Percentiles rank a stretch among this genome's conserved stretches.
These are phyloP conservation scores for Suillus cothurnatus DNA, from an alignment of 768 basidiomycete species.

Conservation along the genomic window DNA sequence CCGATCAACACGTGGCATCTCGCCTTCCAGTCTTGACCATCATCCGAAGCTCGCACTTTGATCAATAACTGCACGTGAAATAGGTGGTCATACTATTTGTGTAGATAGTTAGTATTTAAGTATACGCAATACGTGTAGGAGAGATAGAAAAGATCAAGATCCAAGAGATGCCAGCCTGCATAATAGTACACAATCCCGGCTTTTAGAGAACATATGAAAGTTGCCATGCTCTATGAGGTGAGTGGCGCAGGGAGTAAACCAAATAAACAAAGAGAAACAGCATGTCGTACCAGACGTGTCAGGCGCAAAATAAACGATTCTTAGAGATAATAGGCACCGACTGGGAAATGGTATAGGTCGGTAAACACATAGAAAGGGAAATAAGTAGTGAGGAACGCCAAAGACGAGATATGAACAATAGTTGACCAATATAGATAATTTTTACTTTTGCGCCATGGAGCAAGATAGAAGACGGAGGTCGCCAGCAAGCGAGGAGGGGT, in stretches of 20 bases:
- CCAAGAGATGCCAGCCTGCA: constrained; percentile 9
- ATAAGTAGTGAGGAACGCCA: constrained; percentile 12
- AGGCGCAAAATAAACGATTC: constrained; percentile 3
- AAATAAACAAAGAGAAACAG: neutral
- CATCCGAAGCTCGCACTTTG: neutral
- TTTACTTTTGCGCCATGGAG: constrained; percentile 32
- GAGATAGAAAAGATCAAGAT: constrained; percentile 9
- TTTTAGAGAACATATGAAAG: constrained; percentile 8
- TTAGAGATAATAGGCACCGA: constrained; percentile 12
- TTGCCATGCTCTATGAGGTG: constrained; percentile 5
- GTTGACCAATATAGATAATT: constrained; percentile 37
- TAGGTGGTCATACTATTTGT: neutral
- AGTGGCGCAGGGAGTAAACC: neutral
- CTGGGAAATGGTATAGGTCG: constrained; percentile 37
- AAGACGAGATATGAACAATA: constrained; percentile 22
- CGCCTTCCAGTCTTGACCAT: too few relatives aligned
- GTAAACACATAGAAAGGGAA: constrained; percentile 12
- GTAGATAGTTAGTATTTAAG: constrained; percentile 12
- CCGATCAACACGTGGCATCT: neutral
- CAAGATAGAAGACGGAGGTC: constrained; percentile 1
- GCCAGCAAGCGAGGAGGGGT: constrained; percentile 14
- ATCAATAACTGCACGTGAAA: neutral
- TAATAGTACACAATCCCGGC: constrained; percentile 13
- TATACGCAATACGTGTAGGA: constrained; percentile 12
- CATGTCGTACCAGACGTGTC: neutral